Evolutionary conservation across 177 flowering plant species (phyloP).

Genomic region (Vitis hybrid): DNA sequence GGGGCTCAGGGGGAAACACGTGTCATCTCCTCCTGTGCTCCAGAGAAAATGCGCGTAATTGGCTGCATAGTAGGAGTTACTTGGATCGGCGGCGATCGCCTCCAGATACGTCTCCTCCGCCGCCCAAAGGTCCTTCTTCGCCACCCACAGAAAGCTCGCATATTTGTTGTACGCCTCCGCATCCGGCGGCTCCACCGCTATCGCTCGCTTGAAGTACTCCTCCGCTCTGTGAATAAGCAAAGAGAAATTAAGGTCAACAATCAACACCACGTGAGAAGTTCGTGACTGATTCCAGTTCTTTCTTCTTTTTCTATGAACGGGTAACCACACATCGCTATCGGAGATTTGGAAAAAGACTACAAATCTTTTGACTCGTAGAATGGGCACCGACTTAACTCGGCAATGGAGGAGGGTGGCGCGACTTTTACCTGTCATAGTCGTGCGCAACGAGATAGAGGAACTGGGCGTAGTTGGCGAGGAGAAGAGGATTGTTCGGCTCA

Average conservation of each 20-base stretch:
- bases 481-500: slow-evolving; percentile 53
- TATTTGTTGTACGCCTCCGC: slow-evolving; percentile 72
- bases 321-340: slow-evolving; percentile 27
- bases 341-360: not conserved
- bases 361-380: not conserved
- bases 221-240: slow-evolving; percentile 65
- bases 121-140: slow-evolving; percentile 61
- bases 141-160: slow-evolving; percentile 81
- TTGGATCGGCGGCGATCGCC: slow-evolving; percentile 79
- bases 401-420: not conserved
- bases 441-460: slow-evolving; percentile 62
- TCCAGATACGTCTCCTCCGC: slow-evolving; percentile 83
- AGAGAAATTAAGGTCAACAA: not conserved
- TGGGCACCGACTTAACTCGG: not conserved
- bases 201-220: slow-evolving; percentile 78
- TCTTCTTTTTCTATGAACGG: not conserved
- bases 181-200: slow-evolving; percentile 53
- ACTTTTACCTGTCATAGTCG: slow-evolving; percentile 57
- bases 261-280: no score
- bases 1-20: slow-evolving; percentile 66
- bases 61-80: slow-evolving; percentile 57
- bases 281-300: not conserved
- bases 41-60: slow-evolving; percentile 86
- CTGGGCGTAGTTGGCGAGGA: slow-evolving; percentile 69
- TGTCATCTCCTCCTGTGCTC: slow-evolving; percentile 90